A percentile compares a stretch with the other conserved stretches of the same genome.
phyloP scores from a whole-genome alignment of 2,329 filamentous ascomycete species.

The Camillea tinctor region DNA sequence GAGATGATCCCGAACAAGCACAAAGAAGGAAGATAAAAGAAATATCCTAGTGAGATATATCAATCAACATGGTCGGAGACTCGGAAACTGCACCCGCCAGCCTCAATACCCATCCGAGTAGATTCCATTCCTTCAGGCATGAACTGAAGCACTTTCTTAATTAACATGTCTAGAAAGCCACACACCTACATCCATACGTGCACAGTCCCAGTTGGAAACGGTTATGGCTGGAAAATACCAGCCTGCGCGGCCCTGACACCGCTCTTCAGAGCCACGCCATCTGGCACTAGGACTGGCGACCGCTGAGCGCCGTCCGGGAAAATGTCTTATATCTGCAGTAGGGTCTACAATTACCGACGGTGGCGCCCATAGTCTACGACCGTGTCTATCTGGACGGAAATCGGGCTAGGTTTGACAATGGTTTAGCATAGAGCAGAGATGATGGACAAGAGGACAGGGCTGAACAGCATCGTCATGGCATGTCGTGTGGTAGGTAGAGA shows the following conservation, averaged over 20 bases:
- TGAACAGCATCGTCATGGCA: too few relatives aligned
- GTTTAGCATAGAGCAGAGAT: neutral
- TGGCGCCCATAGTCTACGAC: neutral
- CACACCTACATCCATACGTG: neutral
- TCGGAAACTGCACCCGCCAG: neutral
- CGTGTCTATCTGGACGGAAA: neutral
- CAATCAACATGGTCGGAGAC: neutral
- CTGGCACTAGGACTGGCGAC: neutral
- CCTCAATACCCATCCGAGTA: neutral
- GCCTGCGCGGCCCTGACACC: neutral
- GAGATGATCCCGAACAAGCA: neutral
- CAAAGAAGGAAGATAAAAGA: neutral
- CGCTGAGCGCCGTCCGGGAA: neutral
- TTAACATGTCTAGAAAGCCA: too few relatives aligned
- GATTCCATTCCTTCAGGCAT: neutral
- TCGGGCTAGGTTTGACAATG: neutral
- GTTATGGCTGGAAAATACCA: neutral
- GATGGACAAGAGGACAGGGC: too few relatives aligned
- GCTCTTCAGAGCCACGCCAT: neutral
- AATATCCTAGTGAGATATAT: neutral
- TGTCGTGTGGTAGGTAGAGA: too few relatives aligned
- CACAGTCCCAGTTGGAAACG: neutral
- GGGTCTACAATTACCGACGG: neutral
- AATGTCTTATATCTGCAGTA: neutral
- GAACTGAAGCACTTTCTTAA: neutral